Evolutionary conservation across 2,329 filamentous ascomycete species (phyloP).

Genomic region (Cladosporium sp.): DNA sequence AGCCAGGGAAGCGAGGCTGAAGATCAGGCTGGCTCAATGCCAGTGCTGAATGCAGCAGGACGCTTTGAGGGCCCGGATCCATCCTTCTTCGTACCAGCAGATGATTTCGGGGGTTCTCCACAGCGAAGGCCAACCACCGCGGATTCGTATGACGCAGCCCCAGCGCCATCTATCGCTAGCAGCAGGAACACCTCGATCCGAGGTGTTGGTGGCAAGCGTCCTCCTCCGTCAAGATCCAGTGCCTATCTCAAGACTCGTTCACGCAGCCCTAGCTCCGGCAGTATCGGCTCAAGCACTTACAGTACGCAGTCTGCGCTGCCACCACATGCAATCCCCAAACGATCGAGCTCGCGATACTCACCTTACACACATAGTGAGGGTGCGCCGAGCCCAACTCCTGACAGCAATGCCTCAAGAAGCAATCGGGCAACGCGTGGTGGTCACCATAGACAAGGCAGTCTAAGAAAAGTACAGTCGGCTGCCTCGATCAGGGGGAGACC

Average conservation of each 20-base stretch:
- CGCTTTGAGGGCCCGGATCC: constrained; percentile 8
- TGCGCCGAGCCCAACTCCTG: constrained; percentile 67
- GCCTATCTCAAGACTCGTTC: constrained; percentile 39
- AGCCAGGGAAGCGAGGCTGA: constrained; percentile 24
- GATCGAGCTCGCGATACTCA: constrained; percentile 76
- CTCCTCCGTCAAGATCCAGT: constrained; percentile 20
- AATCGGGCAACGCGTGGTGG: constrained; percentile 16
- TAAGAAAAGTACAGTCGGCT: constrained; percentile 80
- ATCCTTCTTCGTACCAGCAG: not conserved
- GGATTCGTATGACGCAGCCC: constrained; percentile 28
- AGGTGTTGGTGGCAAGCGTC: constrained; percentile 14
- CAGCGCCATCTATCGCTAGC: constrained; percentile 29
- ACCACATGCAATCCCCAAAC: constrained; percentile 85
- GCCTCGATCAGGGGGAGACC: constrained; percentile 57
- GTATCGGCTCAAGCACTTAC: constrained; percentile 35
- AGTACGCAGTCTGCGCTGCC: constrained; percentile 46
- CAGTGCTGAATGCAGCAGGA: constrained; percentile 14
- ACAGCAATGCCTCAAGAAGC: constrained; percentile 21
- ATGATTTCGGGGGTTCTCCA: constrained; percentile 19
- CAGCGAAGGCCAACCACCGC: constrained; percentile 29
- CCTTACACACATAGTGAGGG: constrained; percentile 68
- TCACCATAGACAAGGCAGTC: constrained; percentile 40
- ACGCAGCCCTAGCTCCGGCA: constrained; percentile 61
- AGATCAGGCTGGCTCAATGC: constrained; percentile 25
- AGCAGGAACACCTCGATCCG: constrained; percentile 25